A percentile compares a stretch with the other conserved stretches of the same genome.
Conservation (phyloP, 2,329 filamentous ascomycete genomes). For the Aureobasidium sp. region DNA sequence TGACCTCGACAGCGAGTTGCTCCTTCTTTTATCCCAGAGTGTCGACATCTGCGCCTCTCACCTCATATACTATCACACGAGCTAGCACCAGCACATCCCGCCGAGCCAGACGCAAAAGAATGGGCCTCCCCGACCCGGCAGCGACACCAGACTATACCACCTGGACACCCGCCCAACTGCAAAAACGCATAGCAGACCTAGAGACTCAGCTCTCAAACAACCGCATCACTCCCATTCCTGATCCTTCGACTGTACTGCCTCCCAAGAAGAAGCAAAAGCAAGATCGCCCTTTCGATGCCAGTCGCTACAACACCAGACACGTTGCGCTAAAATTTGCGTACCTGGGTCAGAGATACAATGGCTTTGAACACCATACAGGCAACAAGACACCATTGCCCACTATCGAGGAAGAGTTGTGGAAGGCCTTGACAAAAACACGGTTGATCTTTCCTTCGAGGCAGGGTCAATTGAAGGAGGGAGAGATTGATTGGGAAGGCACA, state of each 20-base stretch:
- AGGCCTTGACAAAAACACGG: conserved; percentile 71
- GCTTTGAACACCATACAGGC: conserved; percentile 76
- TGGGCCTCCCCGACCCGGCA: background rate
- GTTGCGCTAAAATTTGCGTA: conserved; percentile 94
- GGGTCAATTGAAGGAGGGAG: conserved; percentile 32
- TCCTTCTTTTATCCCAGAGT: background rate
- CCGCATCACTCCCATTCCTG: background rate
- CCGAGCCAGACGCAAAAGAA: background rate
- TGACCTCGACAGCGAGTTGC: background rate
- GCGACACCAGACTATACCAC: background rate
- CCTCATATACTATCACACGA: background rate
- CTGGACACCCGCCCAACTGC: conserved; percentile 45
- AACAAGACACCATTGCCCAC: conserved; percentile 63
- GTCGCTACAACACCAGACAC: conserved; percentile 71
- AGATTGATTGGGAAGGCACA: conserved; percentile 69
- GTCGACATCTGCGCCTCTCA: background rate
- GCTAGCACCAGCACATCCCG: background rate
- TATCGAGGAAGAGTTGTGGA: conserved; percentile 91
- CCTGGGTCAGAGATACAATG: conserved; percentile 82
- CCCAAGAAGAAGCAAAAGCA: conserved; percentile 24
- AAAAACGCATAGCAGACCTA: conserved; percentile 58
- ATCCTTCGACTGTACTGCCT: background rate
- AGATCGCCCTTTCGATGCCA: conserved; percentile 60
- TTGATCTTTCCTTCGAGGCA: conserved; percentile 62
- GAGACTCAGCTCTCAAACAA: conserved; percentile 52